Percentiles rank a stretch among this genome's conserved stretches.
Conservation (phyloP, 176 grass and related monocot species). For the Oropetium thomaeum region DNA sequence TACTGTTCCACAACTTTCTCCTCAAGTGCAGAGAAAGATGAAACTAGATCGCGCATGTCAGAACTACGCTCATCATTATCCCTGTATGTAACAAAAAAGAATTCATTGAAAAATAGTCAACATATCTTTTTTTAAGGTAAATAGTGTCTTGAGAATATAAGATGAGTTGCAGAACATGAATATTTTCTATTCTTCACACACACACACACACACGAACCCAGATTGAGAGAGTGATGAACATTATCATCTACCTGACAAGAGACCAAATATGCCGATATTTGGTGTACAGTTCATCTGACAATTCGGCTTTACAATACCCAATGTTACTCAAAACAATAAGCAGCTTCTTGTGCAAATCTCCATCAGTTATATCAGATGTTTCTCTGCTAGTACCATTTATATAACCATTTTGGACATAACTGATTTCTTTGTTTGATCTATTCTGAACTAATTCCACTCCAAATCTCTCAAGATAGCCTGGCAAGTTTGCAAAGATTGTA, state of each 20-base stretch:
- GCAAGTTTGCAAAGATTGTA: slow-evolving; percentile 37
- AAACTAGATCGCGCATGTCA: slow-evolving; percentile 74
- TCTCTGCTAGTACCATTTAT: slow-evolving; percentile 59
- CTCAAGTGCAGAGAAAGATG: slow-evolving; percentile 89
- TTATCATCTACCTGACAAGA: slow-evolving; percentile 50
- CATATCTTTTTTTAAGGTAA: no score
- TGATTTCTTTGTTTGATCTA: slow-evolving; percentile 82
- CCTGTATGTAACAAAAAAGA: slow-evolving; percentile 40
- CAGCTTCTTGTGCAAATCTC: slow-evolving; percentile 70
- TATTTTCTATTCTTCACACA: no score
- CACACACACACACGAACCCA: background rate
- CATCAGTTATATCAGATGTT: slow-evolving; percentile 38
- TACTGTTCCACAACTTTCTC: slow-evolving; percentile 95
- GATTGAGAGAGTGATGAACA: background rate
- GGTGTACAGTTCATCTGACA: slow-evolving; percentile 74
- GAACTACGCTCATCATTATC: slow-evolving; percentile 74
- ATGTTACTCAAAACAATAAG: slow-evolving; percentile 98
- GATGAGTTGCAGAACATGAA: background rate
- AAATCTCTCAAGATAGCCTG: slow-evolving; percentile 86
- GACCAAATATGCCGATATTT: slow-evolving; percentile 97
- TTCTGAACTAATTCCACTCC: slow-evolving; percentile 67
- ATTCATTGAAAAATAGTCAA: slow-evolving; percentile 23
- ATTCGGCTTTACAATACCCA: slow-evolving; percentile 92
- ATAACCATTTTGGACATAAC: slow-evolving; percentile 78
- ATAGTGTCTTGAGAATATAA: slow-evolving; percentile 39